Evolutionary conservation across 2,329 filamentous ascomycete genomes (phyloP).

Genomic region (Fusarium sp.): DNA sequence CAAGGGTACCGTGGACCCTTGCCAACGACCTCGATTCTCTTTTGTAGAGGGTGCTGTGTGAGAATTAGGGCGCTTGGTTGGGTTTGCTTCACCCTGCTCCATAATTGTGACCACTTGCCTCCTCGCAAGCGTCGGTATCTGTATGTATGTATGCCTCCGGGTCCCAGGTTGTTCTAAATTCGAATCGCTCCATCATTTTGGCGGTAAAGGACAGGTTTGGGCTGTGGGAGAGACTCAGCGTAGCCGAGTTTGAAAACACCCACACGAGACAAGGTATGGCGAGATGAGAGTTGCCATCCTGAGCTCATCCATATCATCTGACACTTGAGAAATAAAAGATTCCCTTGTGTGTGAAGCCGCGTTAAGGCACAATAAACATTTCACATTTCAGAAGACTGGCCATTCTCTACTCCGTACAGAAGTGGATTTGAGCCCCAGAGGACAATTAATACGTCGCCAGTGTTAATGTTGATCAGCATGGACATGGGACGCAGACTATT

Average conservation of each 20-base stretch:
- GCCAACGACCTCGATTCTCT: slow-evolving; percentile 12
- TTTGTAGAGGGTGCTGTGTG: slow-evolving; percentile 39
- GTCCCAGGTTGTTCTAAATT: slow-evolving; percentile 12
- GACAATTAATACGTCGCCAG: slow-evolving; percentile 22
- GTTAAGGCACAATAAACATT: not conserved
- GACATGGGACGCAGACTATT: slow-evolving; percentile 15
- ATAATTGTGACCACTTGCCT: slow-evolving; percentile 24
- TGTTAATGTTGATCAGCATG: slow-evolving; percentile 11
- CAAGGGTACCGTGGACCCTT: slow-evolving; percentile 29
- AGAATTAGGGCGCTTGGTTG: slow-evolving; percentile 45
- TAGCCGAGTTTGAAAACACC: slow-evolving; percentile 7
- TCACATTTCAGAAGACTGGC: slow-evolving; percentile 1
- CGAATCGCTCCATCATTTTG: slow-evolving; percentile 11
- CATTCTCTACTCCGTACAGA: not conserved
- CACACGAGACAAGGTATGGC: slow-evolving; percentile 25
- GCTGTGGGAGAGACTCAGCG: slow-evolving; percentile 5
- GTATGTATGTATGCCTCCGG: slow-evolving; percentile 6
- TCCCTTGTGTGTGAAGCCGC: not conserved
- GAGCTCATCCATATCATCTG: slow-evolving; percentile 18
- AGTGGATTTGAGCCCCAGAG: slow-evolving; percentile 8
- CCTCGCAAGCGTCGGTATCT: slow-evolving; percentile 7
- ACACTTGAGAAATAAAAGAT: slow-evolving; percentile 22
- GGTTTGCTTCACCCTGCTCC: slow-evolving; percentile 26
- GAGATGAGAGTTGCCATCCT: slow-evolving; percentile 27
- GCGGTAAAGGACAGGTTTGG: slow-evolving; percentile 4